Conservation (phyloP, 2,329 filamentous ascomycete genomes). For the Xylariaceae sp. region DNA sequence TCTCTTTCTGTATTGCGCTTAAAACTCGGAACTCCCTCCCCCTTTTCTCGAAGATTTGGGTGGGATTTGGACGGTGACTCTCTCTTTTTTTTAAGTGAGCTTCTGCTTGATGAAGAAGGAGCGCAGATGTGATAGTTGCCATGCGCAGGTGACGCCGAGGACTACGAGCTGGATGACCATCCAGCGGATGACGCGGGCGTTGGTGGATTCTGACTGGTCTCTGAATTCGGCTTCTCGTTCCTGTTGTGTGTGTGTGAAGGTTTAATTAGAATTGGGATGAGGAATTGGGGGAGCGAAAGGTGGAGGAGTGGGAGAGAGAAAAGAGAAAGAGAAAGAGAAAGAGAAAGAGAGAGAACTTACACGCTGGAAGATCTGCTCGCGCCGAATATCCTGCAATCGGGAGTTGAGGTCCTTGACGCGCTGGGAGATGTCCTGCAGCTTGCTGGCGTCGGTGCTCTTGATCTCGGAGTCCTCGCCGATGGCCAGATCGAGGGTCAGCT, state of each 20-base stretch:
- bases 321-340: neutral
- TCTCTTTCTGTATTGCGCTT: no score
- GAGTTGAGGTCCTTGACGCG: slow-evolving; percentile 87
- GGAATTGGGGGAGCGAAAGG: slow-evolving; percentile 1
- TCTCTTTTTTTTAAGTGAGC: slow-evolving; percentile 63
- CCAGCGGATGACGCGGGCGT: slow-evolving; percentile 89
- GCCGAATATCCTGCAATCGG: slow-evolving; percentile 78
- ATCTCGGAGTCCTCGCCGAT: slow-evolving; percentile 94
- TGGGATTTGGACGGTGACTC: neutral
- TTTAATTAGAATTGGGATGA: neutral
- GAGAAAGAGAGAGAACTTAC: slow-evolving; percentile 46
- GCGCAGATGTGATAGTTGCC: slow-evolving; percentile 93
- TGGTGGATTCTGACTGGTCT: slow-evolving; percentile 93
- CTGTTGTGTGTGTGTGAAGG: slow-evolving; percentile 40
- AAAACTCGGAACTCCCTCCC: no score
- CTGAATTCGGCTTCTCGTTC: slow-evolving; percentile 97
- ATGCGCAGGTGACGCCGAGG: slow-evolving; percentile 83
- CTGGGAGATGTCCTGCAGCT: slow-evolving; percentile 83
- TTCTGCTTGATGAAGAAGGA: slow-evolving; percentile 99
- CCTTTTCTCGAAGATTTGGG: neutral
- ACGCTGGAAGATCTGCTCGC: slow-evolving; percentile 95
- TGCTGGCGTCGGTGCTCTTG: slow-evolving; percentile 88
- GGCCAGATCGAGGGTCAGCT: slow-evolving; percentile 81
- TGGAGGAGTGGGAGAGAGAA: neutral
- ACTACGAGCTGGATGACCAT: slow-evolving; percentile 85